These are phyloP conservation scores for Panellus pusillus DNA, from an alignment of 768 basidiomycete species.

Conservation along the genomic window DNA sequence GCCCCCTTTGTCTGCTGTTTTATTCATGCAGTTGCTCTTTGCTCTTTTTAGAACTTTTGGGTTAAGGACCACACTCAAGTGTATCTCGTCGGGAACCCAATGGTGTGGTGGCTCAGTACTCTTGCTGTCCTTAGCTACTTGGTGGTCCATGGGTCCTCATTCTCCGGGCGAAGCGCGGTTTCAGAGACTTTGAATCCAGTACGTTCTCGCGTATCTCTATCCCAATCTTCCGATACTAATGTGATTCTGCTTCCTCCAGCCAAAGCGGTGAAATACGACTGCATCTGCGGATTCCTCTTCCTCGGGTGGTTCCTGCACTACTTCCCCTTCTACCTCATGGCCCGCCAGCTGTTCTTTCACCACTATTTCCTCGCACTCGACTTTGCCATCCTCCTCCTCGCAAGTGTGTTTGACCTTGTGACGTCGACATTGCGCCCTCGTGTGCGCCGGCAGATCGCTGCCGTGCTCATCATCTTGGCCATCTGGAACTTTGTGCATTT, in stretches of 20 bases:
- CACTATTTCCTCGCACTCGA: constrained; percentile 99
- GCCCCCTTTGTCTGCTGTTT: not conserved
- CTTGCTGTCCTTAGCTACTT: constrained; percentile 68
- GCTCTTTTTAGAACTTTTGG: constrained; percentile 83
- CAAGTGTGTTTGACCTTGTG: constrained; percentile 78
- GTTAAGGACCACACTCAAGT: constrained; percentile 95
- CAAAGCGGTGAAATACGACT: constrained; percentile 89
- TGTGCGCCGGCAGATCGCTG: constrained; percentile 78
- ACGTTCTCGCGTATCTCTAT: constrained; percentile 29
- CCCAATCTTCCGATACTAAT: not conserved
- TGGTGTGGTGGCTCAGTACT: constrained; percentile 89
- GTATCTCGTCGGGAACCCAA: constrained; percentile 92
- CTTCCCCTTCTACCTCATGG: constrained; percentile 96
- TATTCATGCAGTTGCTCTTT: constrained; percentile 6
- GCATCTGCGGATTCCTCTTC: constrained; percentile 88
- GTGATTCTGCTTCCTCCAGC: constrained; percentile 42
- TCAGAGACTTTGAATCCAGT: constrained; percentile 91
- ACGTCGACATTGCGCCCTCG: constrained; percentile 78
- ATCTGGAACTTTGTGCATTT: constrained; percentile 79
- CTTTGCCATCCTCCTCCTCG: constrained; percentile 80
- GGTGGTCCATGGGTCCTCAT: constrained; percentile 76
- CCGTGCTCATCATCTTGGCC: constrained; percentile 67
- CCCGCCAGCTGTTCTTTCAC: constrained; percentile 94
- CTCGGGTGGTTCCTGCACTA: constrained; percentile 93
- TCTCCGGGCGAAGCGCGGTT: constrained; percentile 88